Evolutionary conservation across 208 protist species (phyloP).

Genomic region (Wallacemonas sp.): DNA sequence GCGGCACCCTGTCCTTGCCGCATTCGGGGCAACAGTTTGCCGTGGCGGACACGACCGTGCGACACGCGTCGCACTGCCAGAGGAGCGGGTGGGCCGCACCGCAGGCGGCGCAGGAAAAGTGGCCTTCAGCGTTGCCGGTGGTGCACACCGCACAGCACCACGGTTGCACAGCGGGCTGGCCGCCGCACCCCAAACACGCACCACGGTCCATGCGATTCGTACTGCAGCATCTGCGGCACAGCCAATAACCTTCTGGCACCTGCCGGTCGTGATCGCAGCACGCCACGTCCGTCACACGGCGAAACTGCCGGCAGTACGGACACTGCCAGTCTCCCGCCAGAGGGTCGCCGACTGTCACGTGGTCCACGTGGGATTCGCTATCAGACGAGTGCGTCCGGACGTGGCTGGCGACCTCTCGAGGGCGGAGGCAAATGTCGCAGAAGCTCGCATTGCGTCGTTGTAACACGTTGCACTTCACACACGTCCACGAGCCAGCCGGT

Average conservation of each 20-base stretch:
- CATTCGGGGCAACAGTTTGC: conserved; percentile 18
- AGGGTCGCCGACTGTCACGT: not conserved
- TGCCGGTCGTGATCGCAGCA: conserved; percentile 67
- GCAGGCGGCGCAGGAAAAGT: conserved; percentile 44
- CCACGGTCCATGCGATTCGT: conserved; percentile 51
- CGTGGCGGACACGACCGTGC: conserved; percentile 4
- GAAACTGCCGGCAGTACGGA: conserved; percentile 64
- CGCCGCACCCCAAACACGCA: conserved; percentile 64
- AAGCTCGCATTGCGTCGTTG: conserved; percentile 78
- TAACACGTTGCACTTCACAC: conserved; percentile 65
- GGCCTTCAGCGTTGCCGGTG: conserved; percentile 26
- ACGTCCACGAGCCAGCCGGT: conserved; percentile 66
- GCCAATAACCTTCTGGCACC: conserved; percentile 74
- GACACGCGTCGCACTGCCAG: conserved; percentile 32
- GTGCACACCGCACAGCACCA: conserved; percentile 61
- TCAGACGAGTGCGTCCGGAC: no score
- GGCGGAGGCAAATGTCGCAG: conserved; percentile 82
- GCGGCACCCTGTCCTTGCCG: conserved; percentile 6
- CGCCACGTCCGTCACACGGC: conserved; percentile 15
- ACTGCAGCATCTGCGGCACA: conserved; percentile 68
- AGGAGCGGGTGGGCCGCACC: conserved; percentile 31
- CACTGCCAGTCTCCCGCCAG: conserved; percentile 69
- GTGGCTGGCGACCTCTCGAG: conserved; percentile 17
- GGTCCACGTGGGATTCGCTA: not conserved
- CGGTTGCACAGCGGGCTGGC: conserved; percentile 17